Base-by-base conservation (phyloP, 257 asterid species). In the Henckelia pumila region DNA sequence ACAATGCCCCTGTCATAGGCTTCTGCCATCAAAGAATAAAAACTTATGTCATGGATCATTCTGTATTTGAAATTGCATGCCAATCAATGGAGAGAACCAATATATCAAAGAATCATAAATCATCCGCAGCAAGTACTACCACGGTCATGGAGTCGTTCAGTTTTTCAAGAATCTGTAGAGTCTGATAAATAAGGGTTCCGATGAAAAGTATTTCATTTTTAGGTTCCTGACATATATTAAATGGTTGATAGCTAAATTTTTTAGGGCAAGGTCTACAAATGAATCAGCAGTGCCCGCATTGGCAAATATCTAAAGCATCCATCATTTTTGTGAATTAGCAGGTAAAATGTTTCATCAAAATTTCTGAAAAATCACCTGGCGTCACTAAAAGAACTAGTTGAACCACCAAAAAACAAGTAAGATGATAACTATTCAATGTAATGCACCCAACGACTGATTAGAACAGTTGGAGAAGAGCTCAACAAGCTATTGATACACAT, bases 1-100 rank as follows among this genome's bases (percentile, higher is more conserved):
- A 60, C 61, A 35, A 56, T 71, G 73, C 68, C 76, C 26, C 55
- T 50, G 70, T 76, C 83, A 79, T 64, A 79, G 67, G 80, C 87
- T 77, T 79, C 83, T 80, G 86, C 61, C 65, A 76, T 67, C 55
- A 73, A 9, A 10, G 67, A 74, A 74, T 26, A 55, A 29, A 60
- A 61, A 69, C 28, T 64, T 13, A 53, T 67, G 61, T 68, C 56
- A 69, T 47, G 60, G 52, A 29, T 16, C 49, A 20, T 60, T 66
- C 44, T 35, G 55, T 21, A 47, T 47, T 4, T 47, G 6, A 21
- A 17, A 47, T 16, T 47, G 55, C 21, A 47, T 47, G 8, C 8
- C 55, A 47, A 17, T 47, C 21, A 16, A 47, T 17, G 55, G 55
- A 16, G 55, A 47, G 55, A 17, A 17, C 20, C 7, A 47, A 29